Evolutionary conservation across 441 rosid species (phyloP).

Genomic region (Corymbia citriodora): DNA sequence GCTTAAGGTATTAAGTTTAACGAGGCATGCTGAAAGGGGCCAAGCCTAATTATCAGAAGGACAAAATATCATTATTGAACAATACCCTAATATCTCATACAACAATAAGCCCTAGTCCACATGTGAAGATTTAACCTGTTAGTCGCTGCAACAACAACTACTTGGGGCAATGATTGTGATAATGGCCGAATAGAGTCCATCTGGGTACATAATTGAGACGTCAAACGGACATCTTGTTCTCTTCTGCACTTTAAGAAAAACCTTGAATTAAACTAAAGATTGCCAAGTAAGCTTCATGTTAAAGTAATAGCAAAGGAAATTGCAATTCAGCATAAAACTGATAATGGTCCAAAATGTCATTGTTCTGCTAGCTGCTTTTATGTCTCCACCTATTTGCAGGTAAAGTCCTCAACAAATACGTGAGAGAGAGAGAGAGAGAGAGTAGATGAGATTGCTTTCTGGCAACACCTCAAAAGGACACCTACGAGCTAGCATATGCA

Average conservation of each 20-base stretch:
- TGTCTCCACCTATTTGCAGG: background rate
- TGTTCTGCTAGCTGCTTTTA: background rate
- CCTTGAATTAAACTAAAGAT: background rate
- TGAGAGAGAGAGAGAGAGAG: background rate
- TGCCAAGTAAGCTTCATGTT: background rate
- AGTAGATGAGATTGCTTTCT: background rate
- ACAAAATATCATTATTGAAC: background rate
- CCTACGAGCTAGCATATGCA: background rate
- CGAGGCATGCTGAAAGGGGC: background rate
- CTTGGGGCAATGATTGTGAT: conserved; percentile 35
- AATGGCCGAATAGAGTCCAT: conserved; percentile 75
- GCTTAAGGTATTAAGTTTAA: background rate
- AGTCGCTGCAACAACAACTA: conserved; percentile 86
- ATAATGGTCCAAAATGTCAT: background rate
- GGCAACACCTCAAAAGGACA: background rate
- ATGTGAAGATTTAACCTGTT: conserved; percentile 51
- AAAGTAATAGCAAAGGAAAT: background rate
- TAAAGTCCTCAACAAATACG: background rate
- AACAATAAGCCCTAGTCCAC: background rate
- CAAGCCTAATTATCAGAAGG: background rate
- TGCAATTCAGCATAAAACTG: background rate
- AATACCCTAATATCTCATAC: background rate
- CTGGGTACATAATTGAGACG: conserved; percentile 66
- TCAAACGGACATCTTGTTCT: conserved; percentile 76
- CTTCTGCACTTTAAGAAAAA: conserved; percentile 45